These are phyloP conservation scores for Sarcomyxa edulis DNA, from an alignment of 768 basidiomycete species.

Conservation along the genomic window DNA sequence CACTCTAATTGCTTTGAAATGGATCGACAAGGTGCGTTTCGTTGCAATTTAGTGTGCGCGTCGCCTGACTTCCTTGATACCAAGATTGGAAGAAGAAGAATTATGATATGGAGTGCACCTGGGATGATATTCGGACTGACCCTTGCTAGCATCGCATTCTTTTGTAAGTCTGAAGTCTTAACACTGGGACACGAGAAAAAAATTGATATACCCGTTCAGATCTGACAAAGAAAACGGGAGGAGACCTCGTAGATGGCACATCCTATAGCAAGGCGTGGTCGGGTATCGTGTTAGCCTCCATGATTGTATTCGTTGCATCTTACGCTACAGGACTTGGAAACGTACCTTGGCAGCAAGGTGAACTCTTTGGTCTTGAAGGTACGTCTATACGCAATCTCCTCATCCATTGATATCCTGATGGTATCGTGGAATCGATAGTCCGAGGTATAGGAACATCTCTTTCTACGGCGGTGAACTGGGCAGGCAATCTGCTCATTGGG, in stretches of 20 bases:
- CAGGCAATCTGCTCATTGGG: conserved; percentile 68
- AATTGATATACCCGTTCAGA: too few relatives aligned
- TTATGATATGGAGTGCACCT: conserved; percentile 67
- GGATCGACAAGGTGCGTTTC: too few relatives aligned
- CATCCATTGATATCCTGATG: not conserved
- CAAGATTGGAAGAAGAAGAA: conserved; percentile 61
- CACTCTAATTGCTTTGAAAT: conserved; percentile 69
- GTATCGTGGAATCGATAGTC: conserved; percentile 31
- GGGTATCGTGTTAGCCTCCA: conserved; percentile 65
- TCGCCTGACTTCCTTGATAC: too few relatives aligned
- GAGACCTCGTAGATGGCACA: conserved; percentile 52
- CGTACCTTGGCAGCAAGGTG: conserved; percentile 86
- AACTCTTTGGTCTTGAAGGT: conserved; percentile 76
- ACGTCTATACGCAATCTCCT: conserved; percentile 6
- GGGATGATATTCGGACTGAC: conserved; percentile 67
- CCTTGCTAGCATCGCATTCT: conserved; percentile 61
- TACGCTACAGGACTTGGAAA: conserved; percentile 79
- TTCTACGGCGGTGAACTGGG: conserved; percentile 76
- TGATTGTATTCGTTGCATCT: conserved; percentile 79
- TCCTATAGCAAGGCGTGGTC: conserved; percentile 61
- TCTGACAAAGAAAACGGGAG: conserved; percentile 57
- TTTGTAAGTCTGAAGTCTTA: conserved; percentile 45
- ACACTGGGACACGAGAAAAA: not conserved
- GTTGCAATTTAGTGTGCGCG: too few relatives aligned
- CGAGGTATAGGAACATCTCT: conserved; percentile 76